Evolutionary conservation across 2,329 filamentous ascomycete genomes (phyloP).

Genomic region (Phaeophleospora eucalypticola): DNA sequence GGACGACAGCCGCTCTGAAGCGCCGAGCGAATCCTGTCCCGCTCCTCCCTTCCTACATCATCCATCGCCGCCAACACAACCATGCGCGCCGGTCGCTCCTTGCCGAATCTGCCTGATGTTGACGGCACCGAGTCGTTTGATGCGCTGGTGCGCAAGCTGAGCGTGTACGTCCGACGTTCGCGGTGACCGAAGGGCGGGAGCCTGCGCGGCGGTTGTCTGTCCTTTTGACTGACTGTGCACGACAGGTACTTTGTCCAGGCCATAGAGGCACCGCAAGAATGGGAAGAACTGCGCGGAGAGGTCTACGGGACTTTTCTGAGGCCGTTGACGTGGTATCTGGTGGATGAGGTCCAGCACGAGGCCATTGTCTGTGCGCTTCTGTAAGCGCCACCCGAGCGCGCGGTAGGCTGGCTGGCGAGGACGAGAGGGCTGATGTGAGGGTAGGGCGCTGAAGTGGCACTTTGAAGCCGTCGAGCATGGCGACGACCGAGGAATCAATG

Average conservation of each 20-base stretch:
- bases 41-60: not conserved
- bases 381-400: conserved; percentile 39
- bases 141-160: conserved; percentile 63
- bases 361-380: conserved; percentile 69
- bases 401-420: not conserved
- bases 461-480: conserved; percentile 60
- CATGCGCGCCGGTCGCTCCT: conserved; percentile 6
- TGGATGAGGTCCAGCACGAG: conserved; percentile 60
- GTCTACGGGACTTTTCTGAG: conserved; percentile 54
- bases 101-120: conserved; percentile 41
- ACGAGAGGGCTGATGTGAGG: conserved; percentile 1
- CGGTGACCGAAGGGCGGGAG: not conserved
- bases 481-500: conserved; percentile 60
- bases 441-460: conserved; percentile 69
- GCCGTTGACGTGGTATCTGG: conserved; percentile 64
- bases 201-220: not conserved
- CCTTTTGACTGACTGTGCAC: conserved; percentile 8
- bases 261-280: conserved; percentile 62
- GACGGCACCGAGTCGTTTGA: conserved; percentile 57
- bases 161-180: conserved; percentile 45
- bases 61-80: not conserved
- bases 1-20: not conserved
- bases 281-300: conserved; percentile 68
- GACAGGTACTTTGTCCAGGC: conserved; percentile 59
- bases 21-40: not conserved